A percentile compares a stretch with the other conserved stretches of the same genome.
Conservation (phyloP, 2,329 filamentous ascomycete genomes). For the Colletotrichum siamense region DNA sequence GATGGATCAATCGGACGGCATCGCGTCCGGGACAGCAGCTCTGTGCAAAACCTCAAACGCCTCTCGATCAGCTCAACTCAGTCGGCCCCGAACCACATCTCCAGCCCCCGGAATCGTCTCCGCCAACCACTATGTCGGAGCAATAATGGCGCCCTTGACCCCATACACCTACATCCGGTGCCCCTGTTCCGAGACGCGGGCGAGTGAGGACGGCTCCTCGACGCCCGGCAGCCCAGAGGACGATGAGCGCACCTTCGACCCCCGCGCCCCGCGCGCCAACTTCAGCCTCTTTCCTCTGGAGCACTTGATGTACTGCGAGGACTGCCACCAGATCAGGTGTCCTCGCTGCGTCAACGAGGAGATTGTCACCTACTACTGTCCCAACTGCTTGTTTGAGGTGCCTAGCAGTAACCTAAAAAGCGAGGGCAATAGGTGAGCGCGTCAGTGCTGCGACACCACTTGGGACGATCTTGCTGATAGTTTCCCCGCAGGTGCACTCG, state of each 20-base stretch:
- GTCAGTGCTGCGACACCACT: background rate
- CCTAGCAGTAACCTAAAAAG: slow-evolving; percentile 90
- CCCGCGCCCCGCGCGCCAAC: slow-evolving; percentile 81
- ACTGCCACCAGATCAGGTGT: slow-evolving; percentile 95
- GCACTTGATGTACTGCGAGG: slow-evolving; percentile 94
- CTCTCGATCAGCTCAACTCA: background rate
- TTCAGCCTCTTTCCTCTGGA: slow-evolving; percentile 94
- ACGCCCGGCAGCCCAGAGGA: slow-evolving; percentile 58
- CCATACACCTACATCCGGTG: slow-evolving; percentile 73
- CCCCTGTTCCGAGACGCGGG: slow-evolving; percentile 59
- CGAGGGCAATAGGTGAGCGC: slow-evolving; percentile 83
- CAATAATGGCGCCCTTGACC: slow-evolving; percentile 54
- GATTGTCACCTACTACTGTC: slow-evolving; percentile 94
- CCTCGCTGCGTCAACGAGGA: slow-evolving; percentile 92
- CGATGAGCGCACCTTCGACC: slow-evolving; percentile 84
- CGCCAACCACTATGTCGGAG: slow-evolving; percentile 3
- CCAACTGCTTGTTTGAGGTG: slow-evolving; percentile 94
- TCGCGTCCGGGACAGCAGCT: slow-evolving; percentile 3
- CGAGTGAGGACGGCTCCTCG: slow-evolving; percentile 36
- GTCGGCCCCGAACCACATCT: background rate
- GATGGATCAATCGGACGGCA: background rate
- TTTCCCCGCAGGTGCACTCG: slow-evolving; percentile 73
- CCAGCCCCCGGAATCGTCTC: background rate
- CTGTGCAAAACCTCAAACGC: slow-evolving; percentile 13
- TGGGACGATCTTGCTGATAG: slow-evolving; percentile 1